Evolutionary conservation across 345 rosid genomes (phyloP).

Genomic region (Raphanus sativus): DNA sequence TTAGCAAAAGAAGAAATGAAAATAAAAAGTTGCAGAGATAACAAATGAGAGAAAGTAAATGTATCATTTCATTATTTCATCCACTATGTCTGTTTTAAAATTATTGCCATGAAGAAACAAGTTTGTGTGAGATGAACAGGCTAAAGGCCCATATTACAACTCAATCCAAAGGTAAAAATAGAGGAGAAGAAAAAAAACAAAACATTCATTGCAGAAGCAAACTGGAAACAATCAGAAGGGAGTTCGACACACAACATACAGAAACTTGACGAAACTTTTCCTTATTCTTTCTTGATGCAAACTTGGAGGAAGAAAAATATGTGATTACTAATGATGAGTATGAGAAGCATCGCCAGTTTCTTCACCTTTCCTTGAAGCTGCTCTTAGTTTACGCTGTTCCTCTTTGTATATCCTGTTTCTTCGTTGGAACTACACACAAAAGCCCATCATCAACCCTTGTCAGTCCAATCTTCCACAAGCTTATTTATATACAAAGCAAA

Average conservation of each 20-base stretch:
- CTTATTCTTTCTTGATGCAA: constrained; percentile 36
- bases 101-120: constrained; percentile 21
- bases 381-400: constrained; percentile 92
- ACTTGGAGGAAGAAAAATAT: constrained; percentile 7
- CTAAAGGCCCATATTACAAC: constrained; percentile 19
- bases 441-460: not conserved
- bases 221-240: constrained; percentile 8
- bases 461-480: not conserved
- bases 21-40: constrained; percentile 1
- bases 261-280: constrained; percentile 17
- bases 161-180: not conserved
- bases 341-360: constrained; percentile 49
- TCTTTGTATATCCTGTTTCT: constrained; percentile 97
- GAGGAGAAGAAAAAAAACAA: not conserved
- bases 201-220: constrained; percentile 11
- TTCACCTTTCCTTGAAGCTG: constrained; percentile 61
- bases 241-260: constrained; percentile 25
- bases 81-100: constrained; percentile 3
- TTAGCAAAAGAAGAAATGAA: not conserved
- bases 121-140: constrained; percentile 10
- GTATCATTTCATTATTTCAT: not conserved
- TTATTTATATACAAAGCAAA: not conserved
- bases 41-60: constrained; percentile 16
- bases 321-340: constrained; percentile 42
- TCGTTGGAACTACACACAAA: constrained; percentile 71